Base-by-base conservation (phyloP, 202 grass and related monocot genomes). In the Setaria viridis region DNA sequence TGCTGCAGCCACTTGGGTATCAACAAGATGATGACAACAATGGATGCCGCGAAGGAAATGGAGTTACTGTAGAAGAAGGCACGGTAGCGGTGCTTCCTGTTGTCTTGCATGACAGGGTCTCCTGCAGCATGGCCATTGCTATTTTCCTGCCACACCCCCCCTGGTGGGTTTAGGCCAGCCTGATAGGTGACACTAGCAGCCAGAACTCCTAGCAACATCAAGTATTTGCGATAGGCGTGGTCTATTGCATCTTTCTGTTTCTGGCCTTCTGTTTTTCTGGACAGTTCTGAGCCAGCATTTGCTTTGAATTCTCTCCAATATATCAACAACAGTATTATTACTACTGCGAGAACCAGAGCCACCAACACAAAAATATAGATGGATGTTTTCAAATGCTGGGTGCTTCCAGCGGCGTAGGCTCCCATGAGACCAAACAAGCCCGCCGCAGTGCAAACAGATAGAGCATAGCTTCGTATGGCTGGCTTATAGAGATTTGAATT, bases 181-280 rank as follows among this genome's bases (percentile, higher is more conserved):
- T 89, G 82, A n/a, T 91, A 91, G 4, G 89, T 88, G 4, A 84
- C 81, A 9, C 67, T 77, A 15, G 89, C 89, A 4, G 76, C 89
- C 19, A 91, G 34, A 11, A 88, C 64, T 20, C 80, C 80, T 3
- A 92, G 75, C 5, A 92, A 20, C 85, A 82, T 49, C 20, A 87
- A 29, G 51, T 82, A 87, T 7, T 39, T 39, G 37, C 37, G 37
- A 39, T 39, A 39, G 37, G 37, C 37, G 37, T 39, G 37, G 37
- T 39, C 37, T 39, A 4, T 39, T 39, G 37, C 55, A 48, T 62
- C 1, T 62, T 7, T 2, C 16, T 43, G 32, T 30, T 55, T 29
- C 20, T 25, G 17, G 16, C 50, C 9, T 29, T 2, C 51, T 25
- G 19, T n/a, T 14, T n/a, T 17, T 54, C 4, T 16, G 7, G 11